Percentiles rank a stretch among this genome's conserved stretches.
phyloP scores from a whole-genome alignment of 371 early-diverging fungal species.

The Hamiltosporidium tvaerminnensis region DNA sequence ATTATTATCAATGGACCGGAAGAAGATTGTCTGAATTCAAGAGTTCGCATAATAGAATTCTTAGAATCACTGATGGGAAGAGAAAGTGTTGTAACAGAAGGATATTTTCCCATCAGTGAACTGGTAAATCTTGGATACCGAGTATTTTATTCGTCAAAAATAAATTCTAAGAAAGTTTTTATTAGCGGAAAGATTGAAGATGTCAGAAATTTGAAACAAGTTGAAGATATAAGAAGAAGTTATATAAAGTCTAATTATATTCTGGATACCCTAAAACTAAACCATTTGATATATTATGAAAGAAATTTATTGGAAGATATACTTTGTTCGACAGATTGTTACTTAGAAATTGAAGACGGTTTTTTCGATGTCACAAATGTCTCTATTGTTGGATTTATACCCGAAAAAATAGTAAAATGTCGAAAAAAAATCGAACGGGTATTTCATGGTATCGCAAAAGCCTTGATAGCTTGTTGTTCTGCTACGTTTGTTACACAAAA shows the following conservation, averaged over 20 bases:
- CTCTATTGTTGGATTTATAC: too few relatives aligned
- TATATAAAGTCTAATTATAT: background rate
- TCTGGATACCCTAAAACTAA: conserved; percentile 18
- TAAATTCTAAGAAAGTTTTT: conserved; percentile 18
- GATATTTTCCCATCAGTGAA: background rate
- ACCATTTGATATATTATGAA: conserved; percentile 19
- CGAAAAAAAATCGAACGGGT: too few relatives aligned
- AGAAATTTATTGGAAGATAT: conserved; percentile 26
- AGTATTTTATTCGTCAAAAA: conserved; percentile 30
- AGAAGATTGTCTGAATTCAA: conserved; percentile 3
- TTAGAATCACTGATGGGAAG: conserved; percentile 20
- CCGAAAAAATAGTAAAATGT: too few relatives aligned
- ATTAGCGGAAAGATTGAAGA: conserved; percentile 2
- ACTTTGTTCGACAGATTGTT: conserved; percentile 15
- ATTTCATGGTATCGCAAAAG: too few relatives aligned
- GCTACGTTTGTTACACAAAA: too few relatives aligned
- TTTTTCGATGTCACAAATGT: background rate
- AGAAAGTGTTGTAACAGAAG: background rate
- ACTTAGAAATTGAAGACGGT: conserved; percentile 15
- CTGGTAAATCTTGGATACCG: conserved; percentile 15
- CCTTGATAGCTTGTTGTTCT: too few relatives aligned
- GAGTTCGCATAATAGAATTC: conserved; percentile 14
- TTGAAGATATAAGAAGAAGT: background rate
- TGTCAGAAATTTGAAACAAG: background rate
- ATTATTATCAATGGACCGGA: conserved; percentile 13